Evolutionary conservation across 2,329 filamentous ascomycete genomes (phyloP).

Genomic region (Exophiala xenobiotica): DNA sequence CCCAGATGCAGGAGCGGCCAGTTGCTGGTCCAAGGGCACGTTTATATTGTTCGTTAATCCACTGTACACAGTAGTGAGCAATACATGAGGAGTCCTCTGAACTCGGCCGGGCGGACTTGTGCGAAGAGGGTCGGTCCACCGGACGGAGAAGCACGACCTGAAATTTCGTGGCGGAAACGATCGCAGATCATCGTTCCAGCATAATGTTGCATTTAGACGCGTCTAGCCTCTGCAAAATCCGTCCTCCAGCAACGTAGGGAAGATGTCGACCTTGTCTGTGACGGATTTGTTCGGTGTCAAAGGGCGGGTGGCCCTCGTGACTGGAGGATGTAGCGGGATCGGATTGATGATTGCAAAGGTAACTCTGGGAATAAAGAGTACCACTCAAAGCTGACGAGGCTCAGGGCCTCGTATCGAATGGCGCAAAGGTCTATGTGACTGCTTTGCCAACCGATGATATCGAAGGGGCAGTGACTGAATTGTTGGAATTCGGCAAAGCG

Average conservation of each 20-base stretch:
- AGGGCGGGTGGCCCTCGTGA: slow-evolving; percentile 47
- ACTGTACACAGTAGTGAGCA: no score
- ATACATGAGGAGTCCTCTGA: neutral
- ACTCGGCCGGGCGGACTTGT: slow-evolving; percentile 14
- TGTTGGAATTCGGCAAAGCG: slow-evolving; percentile 41
- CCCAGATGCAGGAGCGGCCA: neutral
- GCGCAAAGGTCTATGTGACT: slow-evolving; percentile 49
- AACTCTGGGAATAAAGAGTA: slow-evolving; percentile 6
- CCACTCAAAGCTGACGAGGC: neutral
- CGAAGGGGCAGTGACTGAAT: slow-evolving; percentile 38
- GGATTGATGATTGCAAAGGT: slow-evolving; percentile 51
- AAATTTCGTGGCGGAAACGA: neutral
- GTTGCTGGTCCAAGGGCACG: neutral
- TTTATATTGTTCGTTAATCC: no score
- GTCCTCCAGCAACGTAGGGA: neutral
- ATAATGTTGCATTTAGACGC: slow-evolving; percentile 1
- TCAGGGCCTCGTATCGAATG: slow-evolving; percentile 46
- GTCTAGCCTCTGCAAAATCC: neutral
- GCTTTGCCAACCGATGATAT: slow-evolving; percentile 46
- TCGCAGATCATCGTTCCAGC: neutral
- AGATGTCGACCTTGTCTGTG: slow-evolving; percentile 20
- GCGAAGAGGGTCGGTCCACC: slow-evolving; percentile 4
- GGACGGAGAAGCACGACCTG: slow-evolving; percentile 6
- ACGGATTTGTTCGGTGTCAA: slow-evolving; percentile 38
- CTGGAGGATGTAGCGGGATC: slow-evolving; percentile 47